A percentile compares a stretch with the other conserved stretches of the same genome.
Conservation (phyloP, 1,139 yeast species). For the Suhomyces maxii region DNA sequence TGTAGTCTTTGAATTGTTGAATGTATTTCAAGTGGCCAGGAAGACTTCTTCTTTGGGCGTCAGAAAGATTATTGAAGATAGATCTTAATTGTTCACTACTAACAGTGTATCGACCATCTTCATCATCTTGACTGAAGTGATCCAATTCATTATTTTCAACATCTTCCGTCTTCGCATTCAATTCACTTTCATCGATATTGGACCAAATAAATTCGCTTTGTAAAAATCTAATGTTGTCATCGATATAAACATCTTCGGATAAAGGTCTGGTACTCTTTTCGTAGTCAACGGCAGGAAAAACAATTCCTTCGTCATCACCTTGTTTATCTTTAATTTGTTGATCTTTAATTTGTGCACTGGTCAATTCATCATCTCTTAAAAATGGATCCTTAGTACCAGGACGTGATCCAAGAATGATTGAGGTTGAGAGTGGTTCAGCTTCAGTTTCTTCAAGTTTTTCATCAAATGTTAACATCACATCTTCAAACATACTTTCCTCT, state of each 20-base stretch:
- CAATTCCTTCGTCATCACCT: constrained; percentile 5
- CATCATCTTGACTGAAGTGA: constrained; percentile 3
- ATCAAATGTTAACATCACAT: constrained; percentile 23
- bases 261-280: constrained; percentile 8
- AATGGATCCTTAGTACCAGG: constrained; percentile 30
- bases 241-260: constrained; percentile 31
- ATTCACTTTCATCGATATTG: constrained; percentile 10
- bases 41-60: constrained; percentile 29
- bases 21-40: constrained; percentile 43
- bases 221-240: constrained; percentile 36
- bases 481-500: constrained; percentile 35
- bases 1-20: constrained; percentile 41
- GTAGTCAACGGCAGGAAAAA: not conserved
- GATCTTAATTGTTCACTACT: constrained; percentile 32
- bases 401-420: not conserved
- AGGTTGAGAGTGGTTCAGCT: not conserved
- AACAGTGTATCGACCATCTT: constrained; percentile 22
- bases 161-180: constrained; percentile 6
- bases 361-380: constrained; percentile 46
- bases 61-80: constrained; percentile 29
- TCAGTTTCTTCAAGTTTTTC: constrained; percentile 9
- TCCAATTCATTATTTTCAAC: not conserved
- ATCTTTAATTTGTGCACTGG: constrained; percentile 43
- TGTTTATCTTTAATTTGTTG: constrained; percentile 36
- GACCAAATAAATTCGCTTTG: constrained; percentile 37